Evolutionary conservation across 495 filamentous ascomycete species (phyloP).

Genomic region (Hyaloscypha finlandica): DNA sequence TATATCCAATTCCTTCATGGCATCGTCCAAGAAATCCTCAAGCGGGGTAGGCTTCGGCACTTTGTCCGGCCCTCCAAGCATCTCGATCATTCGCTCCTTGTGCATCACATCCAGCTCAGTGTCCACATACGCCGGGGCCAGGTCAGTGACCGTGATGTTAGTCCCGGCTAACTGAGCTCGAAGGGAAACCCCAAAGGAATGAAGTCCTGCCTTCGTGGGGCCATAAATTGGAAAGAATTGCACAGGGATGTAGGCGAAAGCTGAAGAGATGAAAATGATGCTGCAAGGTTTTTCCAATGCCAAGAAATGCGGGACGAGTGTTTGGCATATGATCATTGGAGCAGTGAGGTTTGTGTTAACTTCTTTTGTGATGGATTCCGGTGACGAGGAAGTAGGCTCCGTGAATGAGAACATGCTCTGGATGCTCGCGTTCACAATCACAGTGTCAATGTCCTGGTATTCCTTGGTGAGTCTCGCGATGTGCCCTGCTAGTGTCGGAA

Average conservation of each 20-base stretch:
- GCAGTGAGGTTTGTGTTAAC: conserved; percentile 36
- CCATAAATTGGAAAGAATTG: conserved; percentile 41
- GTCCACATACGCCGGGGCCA: not conserved
- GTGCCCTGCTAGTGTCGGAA: conserved; percentile 28
- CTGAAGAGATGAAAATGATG: conserved; percentile 36
- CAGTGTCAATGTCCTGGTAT: conserved; percentile 38
- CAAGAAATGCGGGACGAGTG: conserved; percentile 37
- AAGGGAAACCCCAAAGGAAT: conserved; percentile 33
- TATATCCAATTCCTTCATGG: not conserved
- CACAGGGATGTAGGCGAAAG: conserved; percentile 36
- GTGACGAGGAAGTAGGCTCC: conserved; percentile 25
- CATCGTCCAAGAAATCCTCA: not conserved
- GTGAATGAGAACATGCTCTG: conserved; percentile 33
- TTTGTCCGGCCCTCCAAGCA: not conserved
- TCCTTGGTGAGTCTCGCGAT: conserved; percentile 30
- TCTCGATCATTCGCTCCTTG: not conserved
- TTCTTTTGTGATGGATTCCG: conserved; percentile 25
- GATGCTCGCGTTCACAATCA: conserved; percentile 40
- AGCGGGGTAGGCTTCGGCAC: not conserved
- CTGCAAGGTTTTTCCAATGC: conserved; percentile 27
- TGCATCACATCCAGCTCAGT: not conserved
- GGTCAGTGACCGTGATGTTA: not conserved
- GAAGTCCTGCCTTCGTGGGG: conserved; percentile 39
- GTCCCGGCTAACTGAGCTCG: conserved; percentile 32
- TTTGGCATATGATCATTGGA: conserved; percentile 34